Evolutionary conservation across 176 grass and related monocot species (phyloP).

Genomic region (Ensete ventricosum): DNA sequence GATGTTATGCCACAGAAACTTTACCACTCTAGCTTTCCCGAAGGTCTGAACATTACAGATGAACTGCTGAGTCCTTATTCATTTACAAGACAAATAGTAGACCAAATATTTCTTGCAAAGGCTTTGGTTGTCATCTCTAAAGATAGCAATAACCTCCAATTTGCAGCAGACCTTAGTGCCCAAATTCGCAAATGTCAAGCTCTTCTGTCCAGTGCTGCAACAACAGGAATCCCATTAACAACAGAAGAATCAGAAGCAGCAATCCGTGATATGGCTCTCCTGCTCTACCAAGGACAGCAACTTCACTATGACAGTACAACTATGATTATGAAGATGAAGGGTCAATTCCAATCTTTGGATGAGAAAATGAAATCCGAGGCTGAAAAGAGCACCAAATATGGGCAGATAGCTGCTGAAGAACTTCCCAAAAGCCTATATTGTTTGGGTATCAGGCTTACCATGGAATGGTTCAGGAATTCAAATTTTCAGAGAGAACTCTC

Average conservation of each 20-base stretch:
- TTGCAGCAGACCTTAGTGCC: constrained; percentile 51
- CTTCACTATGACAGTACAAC: constrained; percentile 55
- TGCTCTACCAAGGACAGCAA: constrained; percentile 80
- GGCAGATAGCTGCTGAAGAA: constrained; percentile 91
- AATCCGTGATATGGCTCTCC: constrained; percentile 63
- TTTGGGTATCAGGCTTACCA: constrained; percentile 76
- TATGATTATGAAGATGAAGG: constrained; percentile 84
- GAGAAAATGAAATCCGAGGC: constrained; percentile 76
- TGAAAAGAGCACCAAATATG: constrained; percentile 84
- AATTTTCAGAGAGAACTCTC: constrained; percentile 57
- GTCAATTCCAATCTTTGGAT: constrained; percentile 71
- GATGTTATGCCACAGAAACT: constrained; percentile 38
- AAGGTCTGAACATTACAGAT: constrained; percentile 62
- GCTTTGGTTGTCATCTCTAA: constrained; percentile 57
- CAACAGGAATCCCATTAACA: constrained; percentile 20
- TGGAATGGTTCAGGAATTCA: constrained; percentile 70
- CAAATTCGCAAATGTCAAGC: constrained; percentile 52
- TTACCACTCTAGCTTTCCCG: constrained; percentile 39
- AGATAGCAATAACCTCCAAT: constrained; percentile 76
- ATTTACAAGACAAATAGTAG: constrained; percentile 62
- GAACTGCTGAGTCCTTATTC: constrained; percentile 73
- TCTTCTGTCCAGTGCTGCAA: constrained; percentile 46
- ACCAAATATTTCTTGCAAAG: constrained; percentile 90
- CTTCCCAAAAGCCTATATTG: constrained; percentile 93
- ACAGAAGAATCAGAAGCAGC: constrained; percentile 48